Conservation (phyloP, 2,329 filamentous ascomycete genomes). For the Metarhizium robertsii region DNA sequence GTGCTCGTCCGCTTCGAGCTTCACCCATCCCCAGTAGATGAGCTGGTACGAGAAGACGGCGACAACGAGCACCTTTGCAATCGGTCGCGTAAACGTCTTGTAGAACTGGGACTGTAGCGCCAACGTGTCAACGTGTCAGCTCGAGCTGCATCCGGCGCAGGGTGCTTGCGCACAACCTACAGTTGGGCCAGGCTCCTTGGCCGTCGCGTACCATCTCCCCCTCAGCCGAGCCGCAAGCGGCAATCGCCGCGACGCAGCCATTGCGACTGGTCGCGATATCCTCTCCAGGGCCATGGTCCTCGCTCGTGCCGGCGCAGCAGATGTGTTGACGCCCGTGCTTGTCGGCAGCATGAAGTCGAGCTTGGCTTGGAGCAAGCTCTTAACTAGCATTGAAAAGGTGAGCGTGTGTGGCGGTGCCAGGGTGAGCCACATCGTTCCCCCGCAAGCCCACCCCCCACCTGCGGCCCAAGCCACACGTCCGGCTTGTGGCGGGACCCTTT, state of each 20-base stretch:
- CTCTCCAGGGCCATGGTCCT: background rate
- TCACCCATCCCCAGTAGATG: constrained; percentile 65
- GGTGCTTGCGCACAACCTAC: constrained; percentile 8
- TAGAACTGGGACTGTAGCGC: constrained; percentile 54
- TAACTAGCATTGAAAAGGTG: too few species aligned
- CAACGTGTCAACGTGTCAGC: background rate
- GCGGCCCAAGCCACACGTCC: constrained; percentile 17
- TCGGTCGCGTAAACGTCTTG: constrained; percentile 62
- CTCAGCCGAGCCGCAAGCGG: background rate
- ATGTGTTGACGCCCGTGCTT: background rate
- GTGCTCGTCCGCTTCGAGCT: constrained; percentile 63
- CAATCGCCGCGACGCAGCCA: background rate
- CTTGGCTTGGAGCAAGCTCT: too few species aligned
- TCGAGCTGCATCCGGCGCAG: too few species aligned
- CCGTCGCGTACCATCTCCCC: constrained; percentile 15
- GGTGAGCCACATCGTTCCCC: background rate
- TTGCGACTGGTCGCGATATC: background rate
- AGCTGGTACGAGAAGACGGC: constrained; percentile 72
- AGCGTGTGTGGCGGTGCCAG: background rate
- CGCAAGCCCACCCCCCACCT: too few species aligned
- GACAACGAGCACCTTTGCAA: constrained; percentile 64
- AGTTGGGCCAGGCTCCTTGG: constrained; percentile 16
- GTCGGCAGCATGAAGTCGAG: too few species aligned
- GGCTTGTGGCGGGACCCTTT: background rate
- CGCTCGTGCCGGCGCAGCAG: background rate